Percentiles rank a stretch among this genome's conserved stretches.
phyloP scores from a whole-genome alignment of 169 alveolate genomes.

The Babesia sp. region DNA sequence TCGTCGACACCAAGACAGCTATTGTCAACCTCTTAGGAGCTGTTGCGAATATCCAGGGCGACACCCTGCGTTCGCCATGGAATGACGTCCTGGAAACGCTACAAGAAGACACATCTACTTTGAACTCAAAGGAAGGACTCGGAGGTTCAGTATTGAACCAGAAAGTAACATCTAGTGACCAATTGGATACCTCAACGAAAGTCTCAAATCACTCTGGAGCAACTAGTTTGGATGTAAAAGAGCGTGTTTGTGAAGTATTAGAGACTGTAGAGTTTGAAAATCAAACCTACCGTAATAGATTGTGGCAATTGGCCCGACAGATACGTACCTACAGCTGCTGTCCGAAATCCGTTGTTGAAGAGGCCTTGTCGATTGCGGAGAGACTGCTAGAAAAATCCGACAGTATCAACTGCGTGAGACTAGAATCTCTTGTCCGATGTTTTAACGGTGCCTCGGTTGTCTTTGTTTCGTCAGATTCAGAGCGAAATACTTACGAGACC shows the following conservation, averaged over 20 bases:
- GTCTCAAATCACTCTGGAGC: too few relatives aligned
- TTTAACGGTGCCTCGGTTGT: neutral
- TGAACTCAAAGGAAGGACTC: too few relatives aligned
- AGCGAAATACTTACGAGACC: neutral
- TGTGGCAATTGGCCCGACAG: neutral
- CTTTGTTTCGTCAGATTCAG: neutral
- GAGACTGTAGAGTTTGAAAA: too few relatives aligned
- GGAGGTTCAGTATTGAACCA: too few relatives aligned
- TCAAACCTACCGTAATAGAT: neutral
- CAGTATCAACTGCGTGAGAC: neutral
- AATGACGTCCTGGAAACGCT: too few relatives aligned
- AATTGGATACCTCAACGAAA: too few relatives aligned
- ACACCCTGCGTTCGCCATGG: constrained; percentile 50
- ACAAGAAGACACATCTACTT: too few relatives aligned
- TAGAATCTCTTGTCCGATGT: neutral
- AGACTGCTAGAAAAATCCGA: neutral
- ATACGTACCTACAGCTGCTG: neutral
- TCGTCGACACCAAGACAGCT: constrained; percentile 16
- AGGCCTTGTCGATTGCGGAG: neutral
- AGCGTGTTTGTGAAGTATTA: too few relatives aligned
- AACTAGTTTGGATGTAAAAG: too few relatives aligned
- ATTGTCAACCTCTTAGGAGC: constrained; percentile 42
- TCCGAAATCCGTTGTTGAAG: neutral
- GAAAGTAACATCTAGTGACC: too few relatives aligned
- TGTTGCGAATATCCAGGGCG: constrained; percentile 36